A percentile compares a stretch with the other conserved stretches of the same genome.
Conservation (phyloP, 1,139 yeast species). For the Suhomyces choctaworum region DNA sequence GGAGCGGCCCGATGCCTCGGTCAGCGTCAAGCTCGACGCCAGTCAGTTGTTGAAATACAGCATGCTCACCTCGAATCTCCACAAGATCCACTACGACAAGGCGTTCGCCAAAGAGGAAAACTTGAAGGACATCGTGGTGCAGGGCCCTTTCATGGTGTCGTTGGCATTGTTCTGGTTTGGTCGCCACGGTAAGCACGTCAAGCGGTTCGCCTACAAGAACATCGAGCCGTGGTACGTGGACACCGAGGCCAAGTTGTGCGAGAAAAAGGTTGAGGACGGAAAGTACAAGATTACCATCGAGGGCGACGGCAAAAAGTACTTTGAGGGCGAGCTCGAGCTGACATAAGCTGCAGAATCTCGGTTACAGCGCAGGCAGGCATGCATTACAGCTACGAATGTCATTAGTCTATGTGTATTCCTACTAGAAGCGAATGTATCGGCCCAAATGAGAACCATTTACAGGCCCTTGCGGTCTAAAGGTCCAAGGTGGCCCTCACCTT, state of each 20-base stretch:
- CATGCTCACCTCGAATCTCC: conserved; percentile 77
- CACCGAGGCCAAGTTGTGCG: conserved; percentile 1
- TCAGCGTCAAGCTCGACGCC: background rate
- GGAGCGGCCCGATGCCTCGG: background rate
- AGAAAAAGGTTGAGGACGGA: background rate
- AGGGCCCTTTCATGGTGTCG: conserved; percentile 78
- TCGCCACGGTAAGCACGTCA: conserved; percentile 20
- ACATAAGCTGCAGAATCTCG: too few species aligned
- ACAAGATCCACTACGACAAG: conserved; percentile 73
- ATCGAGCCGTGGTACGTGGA: conserved; percentile 47
- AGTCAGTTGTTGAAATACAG: conserved; percentile 57
- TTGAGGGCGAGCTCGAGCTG: conserved; percentile 4
- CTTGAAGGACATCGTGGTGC: conserved; percentile 63
- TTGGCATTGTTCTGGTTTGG: conserved; percentile 54
- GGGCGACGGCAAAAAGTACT: background rate
- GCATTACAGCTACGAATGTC: too few species aligned
- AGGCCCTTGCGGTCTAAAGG: too few species aligned
- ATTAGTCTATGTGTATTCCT: too few species aligned
- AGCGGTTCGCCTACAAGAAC: conserved; percentile 48
- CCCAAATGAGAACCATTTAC: too few species aligned
- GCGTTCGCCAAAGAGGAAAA: conserved; percentile 58
- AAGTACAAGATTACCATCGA: conserved; percentile 1
- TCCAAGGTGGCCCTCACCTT: conserved; percentile 27
- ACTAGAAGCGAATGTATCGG: too few species aligned
- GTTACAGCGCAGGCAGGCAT: too few species aligned